phyloP scores from a whole-genome alignment of 2,329 filamentous ascomycete genomes.

The Nemania sp. region DNA sequence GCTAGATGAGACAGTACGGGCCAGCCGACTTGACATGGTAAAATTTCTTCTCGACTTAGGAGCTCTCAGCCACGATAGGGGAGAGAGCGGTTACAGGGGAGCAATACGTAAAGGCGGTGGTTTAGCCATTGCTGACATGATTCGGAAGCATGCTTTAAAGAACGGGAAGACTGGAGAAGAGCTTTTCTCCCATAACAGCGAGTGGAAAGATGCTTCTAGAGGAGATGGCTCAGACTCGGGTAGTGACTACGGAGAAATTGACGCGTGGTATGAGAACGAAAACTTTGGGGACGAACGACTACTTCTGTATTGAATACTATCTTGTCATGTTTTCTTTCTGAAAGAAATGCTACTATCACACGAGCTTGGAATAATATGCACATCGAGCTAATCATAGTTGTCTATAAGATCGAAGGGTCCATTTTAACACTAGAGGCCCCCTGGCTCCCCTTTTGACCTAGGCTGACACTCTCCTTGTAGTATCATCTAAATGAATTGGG shows the following conservation, averaged over 20 bases:
- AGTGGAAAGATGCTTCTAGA: neutral
- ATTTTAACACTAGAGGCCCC: no score
- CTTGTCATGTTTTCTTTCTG: neutral
- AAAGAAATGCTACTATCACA: no score
- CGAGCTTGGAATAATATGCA: no score
- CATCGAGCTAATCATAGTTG: no score
- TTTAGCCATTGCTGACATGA: neutral
- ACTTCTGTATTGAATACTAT: neutral
- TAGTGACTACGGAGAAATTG: neutral
- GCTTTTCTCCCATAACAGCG: constrained; percentile 23
- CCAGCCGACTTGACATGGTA: constrained; percentile 36
- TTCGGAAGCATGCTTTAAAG: constrained; percentile 11
- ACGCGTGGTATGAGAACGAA: neutral
- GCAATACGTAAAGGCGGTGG: neutral
- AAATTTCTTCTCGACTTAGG: constrained; percentile 37
- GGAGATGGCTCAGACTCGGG: neutral
- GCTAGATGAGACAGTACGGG: constrained; percentile 13
- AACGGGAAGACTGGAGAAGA: constrained; percentile 20
- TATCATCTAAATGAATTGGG: no score
- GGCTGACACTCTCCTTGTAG: no score
- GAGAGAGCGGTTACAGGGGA: constrained; percentile 36
- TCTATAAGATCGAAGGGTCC: no score
- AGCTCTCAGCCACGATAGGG: constrained; percentile 30
- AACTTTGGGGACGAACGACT: neutral
- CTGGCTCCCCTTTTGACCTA: no score